Percentiles rank a stretch among this genome's conserved stretches.
Conservation (phyloP, 2,329 filamentous ascomycete species). For the Scleromitrula shiraiana region DNA sequence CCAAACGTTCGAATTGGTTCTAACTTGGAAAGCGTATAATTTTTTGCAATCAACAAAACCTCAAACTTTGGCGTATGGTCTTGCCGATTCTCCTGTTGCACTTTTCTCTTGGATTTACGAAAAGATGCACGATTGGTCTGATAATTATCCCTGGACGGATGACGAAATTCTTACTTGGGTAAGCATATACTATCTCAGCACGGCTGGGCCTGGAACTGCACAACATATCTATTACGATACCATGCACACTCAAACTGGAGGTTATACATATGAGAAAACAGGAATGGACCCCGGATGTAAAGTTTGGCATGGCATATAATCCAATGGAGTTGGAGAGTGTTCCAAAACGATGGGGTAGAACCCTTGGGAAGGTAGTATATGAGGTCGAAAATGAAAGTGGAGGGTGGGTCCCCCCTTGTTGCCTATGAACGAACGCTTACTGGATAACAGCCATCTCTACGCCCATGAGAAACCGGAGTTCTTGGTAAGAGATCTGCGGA, state of each 20-base stretch:
- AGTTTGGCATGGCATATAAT: slow-evolving; percentile 45
- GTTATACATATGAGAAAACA: slow-evolving; percentile 15
- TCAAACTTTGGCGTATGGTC: slow-evolving; percentile 61
- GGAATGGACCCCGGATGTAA: slow-evolving; percentile 20
- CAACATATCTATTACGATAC: slow-evolving; percentile 67
- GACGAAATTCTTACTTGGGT: slow-evolving; percentile 73
- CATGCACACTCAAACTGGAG: slow-evolving; percentile 32
- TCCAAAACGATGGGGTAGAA: slow-evolving; percentile 46
- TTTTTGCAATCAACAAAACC: slow-evolving; percentile 58
- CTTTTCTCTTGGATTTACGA: slow-evolving; percentile 74
- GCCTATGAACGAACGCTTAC: not conserved
- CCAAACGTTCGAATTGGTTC: fast-evolving
- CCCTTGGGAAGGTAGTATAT: slow-evolving; percentile 51
- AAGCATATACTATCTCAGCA: slow-evolving; percentile 63
- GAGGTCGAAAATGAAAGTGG: slow-evolving; percentile 34
- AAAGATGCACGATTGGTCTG: slow-evolving; percentile 71
- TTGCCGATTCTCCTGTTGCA: slow-evolving; percentile 62
- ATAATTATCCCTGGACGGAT: slow-evolving; percentile 63
- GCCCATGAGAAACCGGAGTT: slow-evolving; percentile 48
- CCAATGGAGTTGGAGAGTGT: slow-evolving; percentile 48
- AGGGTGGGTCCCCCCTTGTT: slow-evolving; percentile 31
- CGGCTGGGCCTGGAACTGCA: slow-evolving; percentile 59
- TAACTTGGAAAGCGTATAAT: slow-evolving; percentile 43
- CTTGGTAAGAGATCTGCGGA: slow-evolving; percentile 41
- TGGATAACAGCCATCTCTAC: slow-evolving; percentile 42